A percentile compares a stretch with the other conserved stretches of the same genome.
phyloP scores from a whole-genome alignment of 768 basidiomycete species.

The Russula olivacea region DNA sequence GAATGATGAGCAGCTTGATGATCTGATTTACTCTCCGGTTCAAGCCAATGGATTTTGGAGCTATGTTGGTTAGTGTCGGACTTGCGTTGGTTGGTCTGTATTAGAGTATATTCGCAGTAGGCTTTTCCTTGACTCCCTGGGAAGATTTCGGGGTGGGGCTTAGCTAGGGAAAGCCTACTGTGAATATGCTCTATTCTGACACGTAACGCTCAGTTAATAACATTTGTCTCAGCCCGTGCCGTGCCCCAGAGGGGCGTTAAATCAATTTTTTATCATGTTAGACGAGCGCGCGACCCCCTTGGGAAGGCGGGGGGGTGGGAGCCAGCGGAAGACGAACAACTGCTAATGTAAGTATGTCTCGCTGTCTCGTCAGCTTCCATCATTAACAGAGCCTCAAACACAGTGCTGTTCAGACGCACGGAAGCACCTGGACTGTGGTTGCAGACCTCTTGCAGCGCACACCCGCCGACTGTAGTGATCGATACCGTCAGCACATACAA shows the following conservation, averaged over 20 bases:
- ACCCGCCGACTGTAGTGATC: too few species aligned
- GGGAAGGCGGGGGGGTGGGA: background rate
- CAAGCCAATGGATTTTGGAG: background rate
- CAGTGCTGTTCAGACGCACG: background rate
- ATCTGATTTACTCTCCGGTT: background rate
- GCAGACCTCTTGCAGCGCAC: too few species aligned
- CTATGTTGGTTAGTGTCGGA: background rate
- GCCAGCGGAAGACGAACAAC: background rate
- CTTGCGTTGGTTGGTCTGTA: background rate
- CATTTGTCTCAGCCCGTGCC: background rate
- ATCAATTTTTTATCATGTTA: background rate
- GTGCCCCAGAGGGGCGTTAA: conserved; percentile 2
- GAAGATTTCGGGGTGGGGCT: too few species aligned
- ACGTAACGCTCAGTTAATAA: background rate
- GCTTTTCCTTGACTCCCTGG: too few species aligned
- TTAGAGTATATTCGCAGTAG: too few species aligned
- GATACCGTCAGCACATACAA: too few species aligned
- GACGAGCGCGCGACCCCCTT: background rate
- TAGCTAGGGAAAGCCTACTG: too few species aligned
- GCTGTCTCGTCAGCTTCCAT: background rate
- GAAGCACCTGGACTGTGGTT: too few species aligned
- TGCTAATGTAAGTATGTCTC: background rate
- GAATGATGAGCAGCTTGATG: background rate
- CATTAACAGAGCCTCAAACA: background rate
- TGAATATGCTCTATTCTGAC: too few species aligned